Percentiles rank a stretch among this genome's conserved stretches.
phyloP scores from a whole-genome alignment of 2,329 filamentous ascomycete genomes.

The Chaetomiaceae sp. region DNA sequence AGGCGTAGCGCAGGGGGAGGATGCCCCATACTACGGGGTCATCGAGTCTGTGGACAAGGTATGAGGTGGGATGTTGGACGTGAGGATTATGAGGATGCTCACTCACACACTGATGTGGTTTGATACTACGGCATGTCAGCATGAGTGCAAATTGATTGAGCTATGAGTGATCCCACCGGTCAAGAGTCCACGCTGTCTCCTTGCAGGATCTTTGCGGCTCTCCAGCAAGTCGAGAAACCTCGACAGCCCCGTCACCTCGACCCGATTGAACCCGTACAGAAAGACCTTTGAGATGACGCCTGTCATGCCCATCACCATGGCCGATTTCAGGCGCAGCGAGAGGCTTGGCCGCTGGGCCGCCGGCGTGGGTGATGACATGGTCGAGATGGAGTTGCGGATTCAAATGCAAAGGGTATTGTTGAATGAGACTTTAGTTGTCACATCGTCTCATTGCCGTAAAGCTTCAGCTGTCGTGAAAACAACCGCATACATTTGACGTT shows the following conservation, averaged over 20 bases:
- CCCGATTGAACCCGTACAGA: slow-evolving; percentile 66
- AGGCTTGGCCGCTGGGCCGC: slow-evolving; percentile 48
- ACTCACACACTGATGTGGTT: slow-evolving; percentile 80
- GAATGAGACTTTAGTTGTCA: not conserved
- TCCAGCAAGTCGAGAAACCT: slow-evolving; percentile 73
- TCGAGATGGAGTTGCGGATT: not conserved
- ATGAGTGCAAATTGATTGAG: not conserved
- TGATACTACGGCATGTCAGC: slow-evolving; percentile 54
- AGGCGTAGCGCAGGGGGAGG: slow-evolving; percentile 68
- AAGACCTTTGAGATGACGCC: slow-evolving; percentile 69
- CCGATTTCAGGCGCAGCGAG: slow-evolving; percentile 70
- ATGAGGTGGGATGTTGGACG: not conserved
- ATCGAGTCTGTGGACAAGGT: slow-evolving; percentile 64
- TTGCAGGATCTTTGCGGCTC: slow-evolving; percentile 60
- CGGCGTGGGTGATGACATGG: slow-evolving; percentile 21
- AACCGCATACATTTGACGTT: not conserved
- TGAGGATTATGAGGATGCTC: not conserved
- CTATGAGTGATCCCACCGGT: slow-evolving; percentile 56
- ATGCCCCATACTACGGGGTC: slow-evolving; percentile 94
- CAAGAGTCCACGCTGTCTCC: slow-evolving; percentile 70
- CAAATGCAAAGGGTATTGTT: not conserved
- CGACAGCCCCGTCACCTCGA: slow-evolving; percentile 73
- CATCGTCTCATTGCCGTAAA: not conserved
- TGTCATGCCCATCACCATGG: slow-evolving; percentile 68
- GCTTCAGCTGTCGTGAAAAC: not conserved